phyloP scores from a whole-genome alignment of 805 yeast species.

The Hanseniaspora clermontiae region DNA sequence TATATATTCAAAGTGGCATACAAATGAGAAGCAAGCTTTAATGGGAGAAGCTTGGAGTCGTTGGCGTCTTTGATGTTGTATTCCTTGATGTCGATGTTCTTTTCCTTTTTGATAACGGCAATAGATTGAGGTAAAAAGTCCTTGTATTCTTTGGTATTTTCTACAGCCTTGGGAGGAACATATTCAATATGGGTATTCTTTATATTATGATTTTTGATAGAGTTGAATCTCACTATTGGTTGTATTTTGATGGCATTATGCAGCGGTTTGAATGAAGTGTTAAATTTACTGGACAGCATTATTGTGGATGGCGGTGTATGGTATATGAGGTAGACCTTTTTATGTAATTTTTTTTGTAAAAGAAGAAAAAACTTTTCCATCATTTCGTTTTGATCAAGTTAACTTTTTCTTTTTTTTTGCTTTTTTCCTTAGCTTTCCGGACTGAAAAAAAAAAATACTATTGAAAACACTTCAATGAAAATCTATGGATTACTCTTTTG shows the following conservation, averaged over 20 bases:
- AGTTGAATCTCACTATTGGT: background rate
- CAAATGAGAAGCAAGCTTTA: constrained; percentile 54
- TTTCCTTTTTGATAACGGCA: background rate
- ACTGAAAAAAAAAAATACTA: background rate
- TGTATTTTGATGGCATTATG: background rate
- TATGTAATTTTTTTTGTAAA: background rate
- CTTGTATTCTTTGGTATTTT: background rate
- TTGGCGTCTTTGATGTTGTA: background rate
- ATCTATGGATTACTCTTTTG: background rate
- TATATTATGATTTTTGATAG: background rate
- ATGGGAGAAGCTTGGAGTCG: constrained; percentile 15
- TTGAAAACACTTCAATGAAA: background rate
- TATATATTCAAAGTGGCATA: constrained; percentile 77
- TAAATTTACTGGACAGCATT: background rate
- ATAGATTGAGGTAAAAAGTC: constrained; percentile 9
- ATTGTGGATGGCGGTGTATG: background rate
- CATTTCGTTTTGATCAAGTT: too few relatives aligned
- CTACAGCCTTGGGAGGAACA: background rate
- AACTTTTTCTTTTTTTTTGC: too few relatives aligned
- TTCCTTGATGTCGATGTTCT: background rate
- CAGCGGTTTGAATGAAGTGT: background rate
- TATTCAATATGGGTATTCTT: constrained; percentile 4
- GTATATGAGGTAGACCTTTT: background rate
- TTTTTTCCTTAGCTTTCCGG: too few relatives aligned
- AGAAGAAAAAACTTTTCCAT: background rate